Percentiles rank a stretch among this genome's conserved stretches.
Conservation (phyloP, 331 rosid species). For the Ulmus americana region DNA sequence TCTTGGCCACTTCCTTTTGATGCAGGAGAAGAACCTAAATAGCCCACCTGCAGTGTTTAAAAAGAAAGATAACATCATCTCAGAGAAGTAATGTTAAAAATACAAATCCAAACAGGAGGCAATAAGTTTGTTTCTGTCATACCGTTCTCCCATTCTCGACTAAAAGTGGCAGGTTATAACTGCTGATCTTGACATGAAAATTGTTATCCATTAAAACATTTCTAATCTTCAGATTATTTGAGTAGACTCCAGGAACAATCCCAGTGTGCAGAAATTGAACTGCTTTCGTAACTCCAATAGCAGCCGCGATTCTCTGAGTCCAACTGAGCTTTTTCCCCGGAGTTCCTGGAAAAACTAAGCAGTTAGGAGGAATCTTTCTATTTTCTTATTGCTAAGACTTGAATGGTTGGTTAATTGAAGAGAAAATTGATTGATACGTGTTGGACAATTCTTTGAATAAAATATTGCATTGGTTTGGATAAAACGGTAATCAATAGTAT, state of each 20-base stretch:
- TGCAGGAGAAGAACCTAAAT: slow-evolving; percentile 38
- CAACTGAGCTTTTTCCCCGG: slow-evolving; percentile 56
- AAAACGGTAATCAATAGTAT: no score
- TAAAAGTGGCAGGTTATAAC: slow-evolving; percentile 57
- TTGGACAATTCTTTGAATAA: no score
- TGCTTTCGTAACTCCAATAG: slow-evolving; percentile 79
- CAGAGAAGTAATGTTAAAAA: not conserved
- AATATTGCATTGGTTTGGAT: no score
- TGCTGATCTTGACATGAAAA: slow-evolving; percentile 69
- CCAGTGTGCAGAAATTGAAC: slow-evolving; percentile 93
- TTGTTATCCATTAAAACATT: slow-evolving; percentile 64
- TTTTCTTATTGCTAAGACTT: not conserved
- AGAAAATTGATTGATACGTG: no score
- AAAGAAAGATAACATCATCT: slow-evolving; percentile 12
- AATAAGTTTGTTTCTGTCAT: slow-evolving; percentile 4
- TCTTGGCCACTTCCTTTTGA: slow-evolving; percentile 52
- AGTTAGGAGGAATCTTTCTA: slow-evolving; percentile 3
- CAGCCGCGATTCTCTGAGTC: slow-evolving; percentile 77
- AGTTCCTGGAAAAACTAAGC: slow-evolving; percentile 42
- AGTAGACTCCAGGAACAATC: slow-evolving; percentile 75
- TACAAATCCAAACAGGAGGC: not conserved
- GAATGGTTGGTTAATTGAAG: no score
- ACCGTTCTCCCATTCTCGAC: slow-evolving; percentile 55
- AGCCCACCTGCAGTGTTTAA: slow-evolving; percentile 42
- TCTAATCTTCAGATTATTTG: slow-evolving; percentile 73